Conservation (phyloP, 257 asterid genomes). For the Plantago major region DNA sequence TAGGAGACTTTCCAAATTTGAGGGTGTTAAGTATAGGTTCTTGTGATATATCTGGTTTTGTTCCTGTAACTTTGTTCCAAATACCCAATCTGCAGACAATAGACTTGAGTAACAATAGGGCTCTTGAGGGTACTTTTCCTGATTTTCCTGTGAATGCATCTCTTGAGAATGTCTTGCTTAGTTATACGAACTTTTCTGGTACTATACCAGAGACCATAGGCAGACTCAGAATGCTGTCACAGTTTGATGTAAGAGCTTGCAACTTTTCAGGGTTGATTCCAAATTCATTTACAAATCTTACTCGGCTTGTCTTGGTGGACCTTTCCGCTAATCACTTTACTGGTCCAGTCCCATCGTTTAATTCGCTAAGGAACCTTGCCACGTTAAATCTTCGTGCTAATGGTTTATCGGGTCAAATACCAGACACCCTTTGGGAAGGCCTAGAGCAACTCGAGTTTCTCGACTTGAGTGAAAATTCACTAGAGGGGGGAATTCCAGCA, state of each 20-base stretch:
- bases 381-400: constrained; percentile 5
- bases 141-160: constrained; percentile 43
- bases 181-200: constrained; percentile 41
- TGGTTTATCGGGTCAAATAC: constrained; percentile 26
- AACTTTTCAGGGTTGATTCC: constrained; percentile 50
- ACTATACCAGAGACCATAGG: constrained; percentile 45
- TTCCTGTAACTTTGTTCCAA: constrained; percentile 42
- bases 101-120: constrained; percentile 36
- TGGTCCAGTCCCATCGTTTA: constrained; percentile 45
- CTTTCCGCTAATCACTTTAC: constrained; percentile 36
- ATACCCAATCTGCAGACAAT: constrained; percentile 31
- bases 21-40: constrained; percentile 28
- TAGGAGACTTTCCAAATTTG: constrained; percentile 38
- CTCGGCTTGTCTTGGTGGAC: constrained; percentile 34
- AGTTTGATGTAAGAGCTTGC: constrained; percentile 34
- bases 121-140: constrained; percentile 53
- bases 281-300: constrained; percentile 37
- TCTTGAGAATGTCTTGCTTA: constrained; percentile 35
- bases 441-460: constrained; percentile 33
- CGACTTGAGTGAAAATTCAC: constrained; percentile 37
- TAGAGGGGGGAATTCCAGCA: constrained; percentile 37
- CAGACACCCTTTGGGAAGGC: constrained; percentile 35
- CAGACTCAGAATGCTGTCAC: constrained; percentile 34
- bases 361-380: constrained; percentile 31
- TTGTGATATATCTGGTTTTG: constrained; percentile 33